Evolutionary conservation across 2,329 filamentous ascomycete genomes (phyloP).

Genomic region (Hortaea werneckii): DNA sequence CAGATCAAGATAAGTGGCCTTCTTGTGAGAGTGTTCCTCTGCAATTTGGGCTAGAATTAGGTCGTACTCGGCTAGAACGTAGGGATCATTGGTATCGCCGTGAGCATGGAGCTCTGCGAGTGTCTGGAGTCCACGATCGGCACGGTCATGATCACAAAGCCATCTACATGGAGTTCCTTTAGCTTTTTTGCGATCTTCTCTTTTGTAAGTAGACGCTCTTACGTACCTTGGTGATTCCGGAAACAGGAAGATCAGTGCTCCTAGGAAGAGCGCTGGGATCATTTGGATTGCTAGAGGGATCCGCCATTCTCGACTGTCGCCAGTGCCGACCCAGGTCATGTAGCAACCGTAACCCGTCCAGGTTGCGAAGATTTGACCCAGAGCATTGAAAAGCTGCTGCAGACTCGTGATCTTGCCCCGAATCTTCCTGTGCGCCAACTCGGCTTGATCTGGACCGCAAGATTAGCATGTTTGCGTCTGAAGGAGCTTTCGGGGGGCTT

Average conservation of each 20-base stretch:
- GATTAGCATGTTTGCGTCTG: neutral
- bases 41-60: constrained; percentile 15
- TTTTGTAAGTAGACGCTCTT: too few species aligned
- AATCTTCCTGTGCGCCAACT: constrained; percentile 41
- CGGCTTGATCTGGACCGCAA: constrained; percentile 54
- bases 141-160: constrained; percentile 13
- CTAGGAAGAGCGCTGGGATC: constrained; percentile 13
- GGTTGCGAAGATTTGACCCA: constrained; percentile 14
- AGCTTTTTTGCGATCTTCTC: too few species aligned
- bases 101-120: constrained; percentile 16
- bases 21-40: constrained; percentile 13
- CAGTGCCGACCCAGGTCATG: constrained; percentile 9
- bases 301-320: constrained; percentile 15
- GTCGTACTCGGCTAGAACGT: constrained; percentile 17
- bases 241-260: constrained; percentile 12
- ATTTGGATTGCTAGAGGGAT: constrained; percentile 15
- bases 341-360: constrained; percentile 18
- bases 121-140: constrained; percentile 9
- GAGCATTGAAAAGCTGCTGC: constrained; percentile 15
- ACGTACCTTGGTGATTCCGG: constrained; percentile 10
- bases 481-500: neutral
- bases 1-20: constrained; percentile 13
- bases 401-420: constrained; percentile 15
- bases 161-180: constrained; percentile 5
- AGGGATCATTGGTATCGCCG: constrained; percentile 15